These are phyloP conservation scores for Lipomyces sp. DNA, from an alignment of 805 yeast species.

Conservation along the genomic window DNA sequence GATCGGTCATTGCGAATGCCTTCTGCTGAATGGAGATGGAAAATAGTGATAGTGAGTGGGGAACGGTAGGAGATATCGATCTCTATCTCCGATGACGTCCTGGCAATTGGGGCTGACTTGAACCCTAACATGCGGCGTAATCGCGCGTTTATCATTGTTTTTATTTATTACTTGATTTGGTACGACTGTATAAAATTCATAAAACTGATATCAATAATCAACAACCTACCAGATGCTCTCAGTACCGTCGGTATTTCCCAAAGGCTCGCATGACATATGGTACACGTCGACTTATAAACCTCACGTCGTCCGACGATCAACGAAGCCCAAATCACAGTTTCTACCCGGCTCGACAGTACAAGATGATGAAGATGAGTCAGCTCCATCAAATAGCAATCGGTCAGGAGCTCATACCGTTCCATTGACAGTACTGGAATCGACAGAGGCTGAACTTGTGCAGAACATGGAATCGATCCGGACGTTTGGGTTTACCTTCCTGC, in stretches of 20 bases:
- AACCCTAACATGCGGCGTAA: slow-evolving; percentile 1
- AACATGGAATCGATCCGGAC: slow-evolving; percentile 46
- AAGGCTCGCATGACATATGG: slow-evolving; percentile 23
- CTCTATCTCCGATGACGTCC: too few relatives aligned
- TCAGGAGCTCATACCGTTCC: not conserved
- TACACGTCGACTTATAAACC: slow-evolving; percentile 10
- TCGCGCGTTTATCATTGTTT: not conserved
- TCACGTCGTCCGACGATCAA: slow-evolving; percentile 19
- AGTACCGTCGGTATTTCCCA: slow-evolving; percentile 20
- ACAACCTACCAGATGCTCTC: slow-evolving; percentile 21
- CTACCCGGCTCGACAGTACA: slow-evolving; percentile 21
- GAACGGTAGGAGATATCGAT: too few relatives aligned
- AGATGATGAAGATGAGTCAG: slow-evolving; percentile 1
- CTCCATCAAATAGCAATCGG: not conserved
- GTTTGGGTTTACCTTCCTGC: slow-evolving; percentile 55
- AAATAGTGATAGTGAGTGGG: too few relatives aligned
- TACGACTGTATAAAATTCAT: not conserved
- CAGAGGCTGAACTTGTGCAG: slow-evolving; percentile 19
- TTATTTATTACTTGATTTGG: too few relatives aligned
- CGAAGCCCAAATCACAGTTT: slow-evolving; percentile 16
- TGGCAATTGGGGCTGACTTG: too few relatives aligned
- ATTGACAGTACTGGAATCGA: slow-evolving; percentile 17
- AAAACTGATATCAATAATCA: too few relatives aligned
- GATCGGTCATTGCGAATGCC: slow-evolving; percentile 31
- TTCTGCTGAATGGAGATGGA: not conserved